Percentiles rank a stretch among this genome's conserved stretches.
Evolutionary conservation across 306 rosid genomes (phyloP).

Genomic region (Elaeagnus macrophylla): DNA sequence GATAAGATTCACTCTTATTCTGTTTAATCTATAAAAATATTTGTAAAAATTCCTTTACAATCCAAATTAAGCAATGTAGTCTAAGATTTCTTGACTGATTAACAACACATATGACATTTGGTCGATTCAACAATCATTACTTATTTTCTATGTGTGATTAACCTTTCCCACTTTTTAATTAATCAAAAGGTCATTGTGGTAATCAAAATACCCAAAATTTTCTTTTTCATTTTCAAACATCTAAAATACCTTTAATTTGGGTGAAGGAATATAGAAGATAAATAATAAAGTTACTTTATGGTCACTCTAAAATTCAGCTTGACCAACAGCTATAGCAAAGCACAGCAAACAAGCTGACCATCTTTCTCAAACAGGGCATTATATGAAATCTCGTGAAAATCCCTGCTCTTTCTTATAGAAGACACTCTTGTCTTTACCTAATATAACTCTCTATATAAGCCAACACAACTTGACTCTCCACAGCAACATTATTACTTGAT

Average conservation of each 20-base stretch:
- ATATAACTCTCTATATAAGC: conserved; percentile 5
- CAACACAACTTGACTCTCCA: background rate
- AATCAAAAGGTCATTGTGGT: conserved; percentile 11
- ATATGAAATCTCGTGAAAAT: background rate
- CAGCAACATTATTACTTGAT: background rate
- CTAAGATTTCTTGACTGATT: conserved; percentile 23
- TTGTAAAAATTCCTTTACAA: background rate
- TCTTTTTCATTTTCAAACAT: no score
- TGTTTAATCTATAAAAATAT: no score
- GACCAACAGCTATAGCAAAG: conserved; percentile 41
- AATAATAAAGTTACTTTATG: conserved; percentile 40
- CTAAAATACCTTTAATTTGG: background rate
- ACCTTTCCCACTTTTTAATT: background rate
- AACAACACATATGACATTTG: conserved; percentile 22
- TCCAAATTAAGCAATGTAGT: background rate
- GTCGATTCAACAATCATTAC: background rate
- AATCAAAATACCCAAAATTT: conserved; percentile 12
- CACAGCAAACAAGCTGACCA: conserved; percentile 17
- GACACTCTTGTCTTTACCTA: background rate
- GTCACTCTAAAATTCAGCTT: conserved; percentile 71
- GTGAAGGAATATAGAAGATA: background rate
- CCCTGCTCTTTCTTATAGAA: background rate
- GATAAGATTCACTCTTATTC: no score
- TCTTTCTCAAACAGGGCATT: background rate
- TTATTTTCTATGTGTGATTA: background rate